These are phyloP conservation scores for Fusarium sp. DNA, from an alignment of 2,329 filamentous ascomycete genomes.

Conservation along the genomic window DNA sequence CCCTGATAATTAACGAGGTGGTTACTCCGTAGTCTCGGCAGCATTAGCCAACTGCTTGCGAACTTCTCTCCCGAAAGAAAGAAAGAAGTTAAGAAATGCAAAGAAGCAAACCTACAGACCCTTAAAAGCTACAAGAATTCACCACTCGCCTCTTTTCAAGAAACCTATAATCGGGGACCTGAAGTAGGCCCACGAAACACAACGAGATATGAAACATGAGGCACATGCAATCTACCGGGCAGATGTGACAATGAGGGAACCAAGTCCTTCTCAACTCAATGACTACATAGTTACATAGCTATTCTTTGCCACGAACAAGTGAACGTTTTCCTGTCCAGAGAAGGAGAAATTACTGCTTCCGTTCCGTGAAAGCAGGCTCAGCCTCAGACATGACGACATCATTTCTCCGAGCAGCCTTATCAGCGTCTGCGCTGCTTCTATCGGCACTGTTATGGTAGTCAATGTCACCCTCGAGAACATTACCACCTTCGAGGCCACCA, in stretches of 20 bases:
- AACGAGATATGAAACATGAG: too few relatives aligned
- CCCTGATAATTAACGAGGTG: too few relatives aligned
- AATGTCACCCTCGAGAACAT: neutral
- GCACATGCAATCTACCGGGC: neutral
- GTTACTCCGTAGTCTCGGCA: too few relatives aligned
- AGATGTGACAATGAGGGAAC: neutral
- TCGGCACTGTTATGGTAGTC: slow-evolving; percentile 1
- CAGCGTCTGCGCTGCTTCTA: slow-evolving; percentile 23
- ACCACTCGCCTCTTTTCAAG: too few relatives aligned
- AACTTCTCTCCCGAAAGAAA: too few relatives aligned
- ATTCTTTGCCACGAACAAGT: neutral
- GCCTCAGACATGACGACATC: neutral
- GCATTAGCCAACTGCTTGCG: too few relatives aligned
- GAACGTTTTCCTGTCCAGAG: neutral
- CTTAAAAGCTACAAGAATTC: too few relatives aligned
- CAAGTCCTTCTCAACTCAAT: neutral
- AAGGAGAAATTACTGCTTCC: slow-evolving; percentile 6
- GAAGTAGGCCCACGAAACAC: too few relatives aligned
- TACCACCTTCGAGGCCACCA: slow-evolving; percentile 19
- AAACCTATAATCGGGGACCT: too few relatives aligned
- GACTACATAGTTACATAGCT: neutral
- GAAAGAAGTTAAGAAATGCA: too few relatives aligned
- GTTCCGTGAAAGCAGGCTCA: neutral
- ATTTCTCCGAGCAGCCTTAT: slow-evolving; percentile 7
- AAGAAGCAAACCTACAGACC: too few relatives aligned